Evolutionary conservation across 495 filamentous ascomycete species (phyloP), one percentile per base, ranked within the genome.

Genomic region (Emericellopsis terricola): DNA sequence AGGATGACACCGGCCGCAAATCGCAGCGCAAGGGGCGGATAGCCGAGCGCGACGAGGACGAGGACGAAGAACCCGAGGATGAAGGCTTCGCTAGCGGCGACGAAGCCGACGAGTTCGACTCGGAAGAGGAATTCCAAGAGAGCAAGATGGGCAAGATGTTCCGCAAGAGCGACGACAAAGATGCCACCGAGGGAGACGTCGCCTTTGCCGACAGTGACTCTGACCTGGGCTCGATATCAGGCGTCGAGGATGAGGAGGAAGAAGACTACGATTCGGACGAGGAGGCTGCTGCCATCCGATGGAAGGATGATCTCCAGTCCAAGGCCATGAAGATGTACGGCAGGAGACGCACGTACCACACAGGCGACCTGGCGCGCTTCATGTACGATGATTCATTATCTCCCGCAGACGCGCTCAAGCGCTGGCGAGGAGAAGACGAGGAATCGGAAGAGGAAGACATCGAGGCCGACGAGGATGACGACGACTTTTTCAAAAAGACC

Each of bases 181-280:
- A 75, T 21, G 21, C 21, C n/a, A 26, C 21, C 33, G 33, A 35
- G 21, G 33, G 24, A n/a, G 76, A 71, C 27, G 39, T 94, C 41
- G 78, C 70, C n/a, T 97, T 94, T 52, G 86, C 87, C 1, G 86
- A 96, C 45, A 89, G 80, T 45, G 89, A 97, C 48, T 94, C 87
- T 5, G 91, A 96, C 50, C 60, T 96, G 3, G 89, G 89, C 9
- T 94, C 89, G 10, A 56, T 93, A 23, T 91, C 79, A n/a, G 69
- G 68, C 2, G 76, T 62, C 3, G 73, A 76, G 40, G 73, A 59
- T 15, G 67, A 64, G 1, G 64, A 65, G 9, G 65, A 69, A n/a
- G 65, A 66, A 4, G 68, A 68, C 8, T 55, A 57, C 3, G 48
- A 53, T 28, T 52, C 46, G 3, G 73, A 64, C 24, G 78, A 78